A percentile compares a stretch with the other conserved stretches of the same genome.
Conservation (phyloP, 192 early-diverging fungal species). For the Diversispora epigaea region DNA sequence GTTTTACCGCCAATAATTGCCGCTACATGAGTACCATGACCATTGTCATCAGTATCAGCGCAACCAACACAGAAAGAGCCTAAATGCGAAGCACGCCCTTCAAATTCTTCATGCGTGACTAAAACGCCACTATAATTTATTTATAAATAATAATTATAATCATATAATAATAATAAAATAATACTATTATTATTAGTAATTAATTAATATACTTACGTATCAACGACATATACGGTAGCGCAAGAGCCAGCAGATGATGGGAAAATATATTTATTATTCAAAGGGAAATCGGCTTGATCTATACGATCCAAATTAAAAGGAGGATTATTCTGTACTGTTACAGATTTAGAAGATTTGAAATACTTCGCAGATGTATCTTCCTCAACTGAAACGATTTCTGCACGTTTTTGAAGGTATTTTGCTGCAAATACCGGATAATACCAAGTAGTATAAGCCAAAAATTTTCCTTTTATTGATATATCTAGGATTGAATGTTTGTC, state of each 20-base stretch:
- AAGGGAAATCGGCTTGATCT: slow-evolving; percentile 56
- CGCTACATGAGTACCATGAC: slow-evolving; percentile 82
- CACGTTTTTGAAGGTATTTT: no score
- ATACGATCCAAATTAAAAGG: slow-evolving; percentile 62
- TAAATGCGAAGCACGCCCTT: slow-evolving; percentile 69
- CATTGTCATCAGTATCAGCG: slow-evolving; percentile 41
- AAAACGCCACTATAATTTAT: slow-evolving; percentile 51
- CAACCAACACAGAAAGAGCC: slow-evolving; percentile 53
- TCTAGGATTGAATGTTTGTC: no score
- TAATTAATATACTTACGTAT: slow-evolving; percentile 49
- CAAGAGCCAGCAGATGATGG: slow-evolving; percentile 58
- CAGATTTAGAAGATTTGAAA: not conserved
- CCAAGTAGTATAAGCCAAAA: no score
- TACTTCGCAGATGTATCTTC: no score
- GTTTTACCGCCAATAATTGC: slow-evolving; percentile 54
- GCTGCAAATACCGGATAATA: no score
- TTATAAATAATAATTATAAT: not conserved
- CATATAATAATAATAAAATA: not conserved
- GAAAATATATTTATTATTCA: slow-evolving; percentile 50
- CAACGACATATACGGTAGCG: slow-evolving; percentile 64
- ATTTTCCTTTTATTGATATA: no score
- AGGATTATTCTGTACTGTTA: not conserved
- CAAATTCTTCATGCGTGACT: slow-evolving; percentile 67
- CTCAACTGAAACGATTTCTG: no score
- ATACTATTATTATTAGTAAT: not conserved